Percentiles rank a stretch among this genome's conserved stretches.
Conservation (phyloP, 257 asterid species). For the Solanum virginianum region DNA sequence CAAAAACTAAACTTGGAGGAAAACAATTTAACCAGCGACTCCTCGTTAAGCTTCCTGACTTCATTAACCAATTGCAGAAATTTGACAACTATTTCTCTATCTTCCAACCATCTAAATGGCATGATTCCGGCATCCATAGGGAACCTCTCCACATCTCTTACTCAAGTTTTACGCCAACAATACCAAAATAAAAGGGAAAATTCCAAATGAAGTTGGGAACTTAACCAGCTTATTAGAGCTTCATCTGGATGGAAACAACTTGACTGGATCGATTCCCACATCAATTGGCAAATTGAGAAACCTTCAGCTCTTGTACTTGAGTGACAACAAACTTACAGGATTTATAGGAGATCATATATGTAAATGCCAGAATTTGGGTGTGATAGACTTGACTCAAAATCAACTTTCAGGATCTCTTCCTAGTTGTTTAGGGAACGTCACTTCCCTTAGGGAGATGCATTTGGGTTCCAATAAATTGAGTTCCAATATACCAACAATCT, state of each 20-base stretch:
- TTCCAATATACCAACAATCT: no score
- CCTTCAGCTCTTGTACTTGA: accelerated
- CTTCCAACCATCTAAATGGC: neutral
- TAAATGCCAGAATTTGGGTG: neutral
- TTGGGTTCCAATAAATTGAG: accelerated
- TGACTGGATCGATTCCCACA: neutral
- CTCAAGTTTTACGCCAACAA: accelerated
- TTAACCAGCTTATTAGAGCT: neutral
- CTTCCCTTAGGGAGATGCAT: no score
- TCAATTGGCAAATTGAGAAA: accelerated
- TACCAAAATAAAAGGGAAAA: neutral
- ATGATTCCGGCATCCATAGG: no score
- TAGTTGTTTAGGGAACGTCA: neutral
- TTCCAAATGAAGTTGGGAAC: neutral
- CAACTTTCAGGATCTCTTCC: neutral
- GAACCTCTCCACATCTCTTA: no score
- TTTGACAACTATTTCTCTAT: accelerated
- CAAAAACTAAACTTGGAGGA: accelerated
- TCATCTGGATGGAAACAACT: accelerated
- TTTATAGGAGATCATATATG: neutral
- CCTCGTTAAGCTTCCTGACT: neutral
- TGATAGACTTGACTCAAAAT: no score
- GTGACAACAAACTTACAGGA: accelerated
- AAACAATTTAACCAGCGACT: neutral
- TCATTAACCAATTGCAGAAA: neutral